phyloP scores from a whole-genome alignment of 768 basidiomycete genomes.

The Suillus americanus region DNA sequence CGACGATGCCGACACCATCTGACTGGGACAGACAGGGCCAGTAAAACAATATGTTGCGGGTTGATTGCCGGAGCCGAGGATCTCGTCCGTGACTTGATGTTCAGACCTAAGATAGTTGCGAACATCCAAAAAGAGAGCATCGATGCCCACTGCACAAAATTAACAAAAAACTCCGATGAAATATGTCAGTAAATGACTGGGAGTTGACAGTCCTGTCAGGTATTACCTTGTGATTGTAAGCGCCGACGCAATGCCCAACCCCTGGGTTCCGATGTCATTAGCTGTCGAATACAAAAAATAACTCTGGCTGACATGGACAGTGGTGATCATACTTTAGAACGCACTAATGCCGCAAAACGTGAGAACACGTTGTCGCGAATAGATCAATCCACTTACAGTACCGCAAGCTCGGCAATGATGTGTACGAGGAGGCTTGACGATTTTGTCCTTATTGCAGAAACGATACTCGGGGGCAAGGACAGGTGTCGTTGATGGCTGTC shows the following conservation, averaged over 20 bases:
- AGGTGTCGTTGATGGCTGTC: constrained; percentile 40
- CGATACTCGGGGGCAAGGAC: constrained; percentile 61
- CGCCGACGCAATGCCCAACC: constrained; percentile 95
- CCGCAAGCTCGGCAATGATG: constrained; percentile 85
- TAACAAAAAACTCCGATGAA: constrained; percentile 70
- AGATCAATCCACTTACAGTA: constrained; percentile 49
- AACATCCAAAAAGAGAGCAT: constrained; percentile 66
- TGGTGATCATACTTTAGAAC: constrained; percentile 86
- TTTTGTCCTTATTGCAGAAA: constrained; percentile 61
- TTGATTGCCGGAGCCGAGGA: constrained; percentile 41
- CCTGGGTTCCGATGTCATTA: constrained; percentile 38
- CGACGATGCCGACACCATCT: background rate
- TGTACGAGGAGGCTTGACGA: constrained; percentile 71
- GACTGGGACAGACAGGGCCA: constrained; percentile 62
- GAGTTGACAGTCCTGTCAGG: constrained; percentile 10
- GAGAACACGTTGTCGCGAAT: background rate
- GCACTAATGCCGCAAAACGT: constrained; percentile 50
- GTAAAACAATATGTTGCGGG: constrained; percentile 67
- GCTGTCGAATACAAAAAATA: background rate
- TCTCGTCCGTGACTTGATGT: constrained; percentile 33
- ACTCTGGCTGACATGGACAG: constrained; percentile 68
- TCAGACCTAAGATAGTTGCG: constrained; percentile 56
- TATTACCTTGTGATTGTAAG: constrained; percentile 80
- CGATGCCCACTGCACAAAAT: constrained; percentile 66
- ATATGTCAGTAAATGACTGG: background rate